phyloP scores from a whole-genome alignment of 2,329 filamentous ascomycete genomes.

The Ophiobolus disseminans region DNA sequence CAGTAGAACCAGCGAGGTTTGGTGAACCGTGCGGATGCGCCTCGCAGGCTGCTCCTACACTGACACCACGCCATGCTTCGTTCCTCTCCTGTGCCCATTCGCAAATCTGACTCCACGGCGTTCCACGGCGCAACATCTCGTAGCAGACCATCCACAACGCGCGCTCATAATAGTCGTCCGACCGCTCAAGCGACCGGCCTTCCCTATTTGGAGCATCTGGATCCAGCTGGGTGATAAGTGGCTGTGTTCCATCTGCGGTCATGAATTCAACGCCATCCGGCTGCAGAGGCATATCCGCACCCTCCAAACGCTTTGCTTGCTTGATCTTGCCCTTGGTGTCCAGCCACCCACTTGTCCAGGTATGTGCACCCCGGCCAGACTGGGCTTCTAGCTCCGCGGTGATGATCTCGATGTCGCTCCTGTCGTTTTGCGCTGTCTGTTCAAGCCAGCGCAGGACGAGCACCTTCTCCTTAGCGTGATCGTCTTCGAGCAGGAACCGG shows the following conservation, averaged over 20 bases:
- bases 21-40: constrained; percentile 50
- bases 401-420: constrained; percentile 75
- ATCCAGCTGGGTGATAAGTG: constrained; percentile 84
- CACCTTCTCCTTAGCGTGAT: constrained; percentile 77
- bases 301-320: constrained; percentile 78
- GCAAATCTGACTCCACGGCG: constrained; percentile 72
- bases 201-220: constrained; percentile 89
- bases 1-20: constrained; percentile 47
- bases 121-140: constrained; percentile 88
- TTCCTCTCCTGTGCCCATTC: constrained; percentile 87
- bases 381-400: constrained; percentile 74
- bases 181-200: constrained; percentile 74
- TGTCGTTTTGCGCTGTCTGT: constrained; percentile 70
- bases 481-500: constrained; percentile 76
- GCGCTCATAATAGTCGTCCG: constrained; percentile 87
- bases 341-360: constrained; percentile 88
- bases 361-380: constrained; percentile 67
- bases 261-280: constrained; percentile 56
- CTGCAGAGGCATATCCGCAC: constrained; percentile 34
- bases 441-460: constrained; percentile 88
- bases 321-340: constrained; percentile 92
- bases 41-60: constrained; percentile 73
- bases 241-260: constrained; percentile 58
- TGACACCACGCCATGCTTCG: constrained; percentile 87
- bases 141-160: constrained; percentile 95